Evolutionary conservation across 805 yeast species (phyloP).

Genomic region (Pichia exigua): DNA sequence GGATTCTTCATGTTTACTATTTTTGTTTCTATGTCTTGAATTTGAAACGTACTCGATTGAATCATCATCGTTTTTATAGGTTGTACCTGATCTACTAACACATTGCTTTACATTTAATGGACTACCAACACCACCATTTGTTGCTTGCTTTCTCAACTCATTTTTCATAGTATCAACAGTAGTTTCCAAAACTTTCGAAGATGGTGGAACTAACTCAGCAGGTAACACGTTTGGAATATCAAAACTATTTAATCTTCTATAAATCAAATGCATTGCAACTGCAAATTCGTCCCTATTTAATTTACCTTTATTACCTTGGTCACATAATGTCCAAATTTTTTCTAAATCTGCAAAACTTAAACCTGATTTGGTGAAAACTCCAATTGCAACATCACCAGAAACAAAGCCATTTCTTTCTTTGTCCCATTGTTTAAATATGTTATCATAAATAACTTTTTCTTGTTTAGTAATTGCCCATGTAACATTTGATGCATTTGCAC

Average conservation of each 20-base stretch:
- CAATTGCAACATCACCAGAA: constrained; percentile 75
- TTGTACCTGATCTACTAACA: constrained; percentile 39
- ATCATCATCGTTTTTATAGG: constrained; percentile 70
- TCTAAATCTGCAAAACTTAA: constrained; percentile 79
- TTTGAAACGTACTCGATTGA: constrained; percentile 50
- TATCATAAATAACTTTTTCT: constrained; percentile 80
- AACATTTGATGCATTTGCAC: constrained; percentile 39
- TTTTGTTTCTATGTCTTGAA: constrained; percentile 48
- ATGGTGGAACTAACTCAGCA: constrained; percentile 84
- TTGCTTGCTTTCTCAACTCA: constrained; percentile 38
- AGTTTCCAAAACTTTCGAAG: constrained; percentile 65
- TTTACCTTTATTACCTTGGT: constrained; percentile 72
- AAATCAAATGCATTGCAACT: constrained; percentile 94
- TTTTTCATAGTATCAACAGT: constrained; percentile 65
- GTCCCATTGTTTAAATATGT: constrained; percentile 86
- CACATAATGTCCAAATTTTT: constrained; percentile 84
- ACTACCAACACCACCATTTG: constrained; percentile 20
- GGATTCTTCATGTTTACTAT: constrained; percentile 17
- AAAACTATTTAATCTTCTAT: constrained; percentile 80
- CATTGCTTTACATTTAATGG: constrained; percentile 18
- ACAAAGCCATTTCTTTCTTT: constrained; percentile 55
- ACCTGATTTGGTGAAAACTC: constrained; percentile 86
- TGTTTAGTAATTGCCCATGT: constrained; percentile 81
- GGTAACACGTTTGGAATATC: constrained; percentile 80
- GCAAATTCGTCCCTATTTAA: constrained; percentile 87